Percentiles rank a stretch among this genome's conserved stretches.
Conservation (phyloP, 345 rosid genomes). For the Excoecaria cochinchinensis region DNA sequence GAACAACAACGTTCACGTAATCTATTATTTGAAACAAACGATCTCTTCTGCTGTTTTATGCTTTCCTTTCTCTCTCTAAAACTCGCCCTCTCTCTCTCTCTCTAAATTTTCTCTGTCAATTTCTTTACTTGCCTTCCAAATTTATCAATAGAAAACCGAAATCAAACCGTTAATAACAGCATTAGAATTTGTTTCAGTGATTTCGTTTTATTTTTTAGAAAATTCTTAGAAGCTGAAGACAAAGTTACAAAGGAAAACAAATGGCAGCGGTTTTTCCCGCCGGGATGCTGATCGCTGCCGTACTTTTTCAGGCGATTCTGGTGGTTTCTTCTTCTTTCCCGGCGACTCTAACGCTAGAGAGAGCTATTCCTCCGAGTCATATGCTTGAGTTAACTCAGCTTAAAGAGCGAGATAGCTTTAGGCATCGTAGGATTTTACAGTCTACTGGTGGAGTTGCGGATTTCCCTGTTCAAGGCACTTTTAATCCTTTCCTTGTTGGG, state of each 20-base stretch:
- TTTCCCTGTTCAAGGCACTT: conserved; percentile 77
- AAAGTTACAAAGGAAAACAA: background rate
- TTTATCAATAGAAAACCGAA: background rate
- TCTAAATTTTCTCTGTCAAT: background rate
- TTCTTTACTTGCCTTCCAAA: background rate
- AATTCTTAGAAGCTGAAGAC: background rate
- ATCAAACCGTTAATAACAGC: background rate
- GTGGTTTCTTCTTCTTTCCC: conserved; percentile 39
- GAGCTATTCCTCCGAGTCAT: conserved; percentile 56
- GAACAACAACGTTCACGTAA: background rate
- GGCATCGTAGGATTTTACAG: conserved; percentile 86
- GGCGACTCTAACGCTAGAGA: conserved; percentile 30
- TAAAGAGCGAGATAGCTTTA: conserved; percentile 55
- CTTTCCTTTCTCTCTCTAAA: background rate
- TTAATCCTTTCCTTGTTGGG: conserved; percentile 88
- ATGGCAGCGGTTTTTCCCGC: conserved; percentile 21
- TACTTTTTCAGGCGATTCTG: conserved; percentile 19
- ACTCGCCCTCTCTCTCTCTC: background rate
- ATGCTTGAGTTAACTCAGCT: conserved; percentile 56
- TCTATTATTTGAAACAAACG: background rate
- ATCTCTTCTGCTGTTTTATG: background rate
- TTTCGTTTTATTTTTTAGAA: background rate
- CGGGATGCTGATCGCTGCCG: conserved; percentile 16
- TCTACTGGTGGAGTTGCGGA: conserved; percentile 58
- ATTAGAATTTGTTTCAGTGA: background rate